phyloP scores from a whole-genome alignment of 441 rosid genomes.

The Capsella rubella region DNA sequence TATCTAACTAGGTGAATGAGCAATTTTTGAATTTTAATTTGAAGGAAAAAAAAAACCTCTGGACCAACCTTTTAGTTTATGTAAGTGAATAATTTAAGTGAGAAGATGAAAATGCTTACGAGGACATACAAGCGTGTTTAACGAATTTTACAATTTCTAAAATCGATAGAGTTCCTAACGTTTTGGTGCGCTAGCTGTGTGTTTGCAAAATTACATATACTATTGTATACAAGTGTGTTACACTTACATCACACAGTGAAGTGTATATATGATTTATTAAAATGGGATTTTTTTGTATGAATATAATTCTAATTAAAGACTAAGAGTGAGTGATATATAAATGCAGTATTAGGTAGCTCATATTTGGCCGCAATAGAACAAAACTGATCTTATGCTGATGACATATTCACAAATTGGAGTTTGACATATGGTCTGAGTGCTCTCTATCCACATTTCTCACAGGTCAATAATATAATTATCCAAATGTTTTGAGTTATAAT shows the following conservation, averaged over 20 bases:
- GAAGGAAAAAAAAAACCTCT: background rate
- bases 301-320: too few relatives aligned
- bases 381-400: slow-evolving; percentile 12
- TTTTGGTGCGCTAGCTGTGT: background rate
- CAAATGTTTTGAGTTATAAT: slow-evolving; percentile 7
- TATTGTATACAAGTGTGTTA: background rate
- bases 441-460: slow-evolving; percentile 15
- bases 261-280: too few relatives aligned
- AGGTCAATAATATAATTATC: slow-evolving; percentile 23
- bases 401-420: slow-evolving; percentile 1
- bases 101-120: slow-evolving; percentile 16
- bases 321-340: too few relatives aligned
- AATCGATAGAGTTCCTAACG: background rate
- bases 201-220: background rate
- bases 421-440: slow-evolving; percentile 12
- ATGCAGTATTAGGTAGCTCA: background rate
- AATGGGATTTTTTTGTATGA: too few relatives aligned
- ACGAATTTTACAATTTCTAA: background rate
- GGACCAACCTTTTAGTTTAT: background rate
- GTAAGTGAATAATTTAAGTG: background rate
- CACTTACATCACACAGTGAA: too few relatives aligned
- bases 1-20: background rate
- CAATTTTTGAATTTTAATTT: background rate
- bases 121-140: background rate
- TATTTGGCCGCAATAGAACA: background rate